phyloP scores from a whole-genome alignment of 257 asterid genomes.

The Salvia miltiorrhiza region DNA sequence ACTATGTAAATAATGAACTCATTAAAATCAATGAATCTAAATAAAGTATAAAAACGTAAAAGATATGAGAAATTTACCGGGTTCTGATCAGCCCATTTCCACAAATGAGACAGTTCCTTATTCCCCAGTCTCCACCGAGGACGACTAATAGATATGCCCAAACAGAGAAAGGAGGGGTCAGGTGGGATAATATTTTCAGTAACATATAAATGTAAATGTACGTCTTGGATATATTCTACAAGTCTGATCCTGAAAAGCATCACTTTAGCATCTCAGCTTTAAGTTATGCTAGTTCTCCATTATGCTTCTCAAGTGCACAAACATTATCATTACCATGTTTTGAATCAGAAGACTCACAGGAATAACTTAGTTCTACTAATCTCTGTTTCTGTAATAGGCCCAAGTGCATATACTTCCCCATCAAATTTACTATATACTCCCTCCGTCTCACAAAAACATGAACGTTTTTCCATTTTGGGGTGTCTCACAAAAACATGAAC shows the following conservation, averaged over 20 bases:
- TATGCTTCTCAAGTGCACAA: not conserved
- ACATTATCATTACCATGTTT: not conserved
- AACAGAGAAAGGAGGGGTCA: slow-evolving; percentile 4
- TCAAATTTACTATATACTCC: not conserved
- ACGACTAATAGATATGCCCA: slow-evolving; percentile 46
- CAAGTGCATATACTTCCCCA: not conserved
- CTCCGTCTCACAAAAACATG: too few species aligned
- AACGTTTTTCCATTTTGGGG: too few species aligned
- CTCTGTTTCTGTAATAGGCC: not conserved
- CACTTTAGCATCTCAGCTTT: slow-evolving; percentile 13
- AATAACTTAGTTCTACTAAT: not conserved
- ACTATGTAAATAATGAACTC: not conserved
- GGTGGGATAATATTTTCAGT: slow-evolving; percentile 4
- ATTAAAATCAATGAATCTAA: not conserved
- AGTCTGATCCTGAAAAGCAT: not conserved
- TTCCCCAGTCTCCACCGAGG: slow-evolving; percentile 97
- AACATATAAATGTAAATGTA: slow-evolving; percentile 9
- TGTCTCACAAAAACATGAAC: too few species aligned
- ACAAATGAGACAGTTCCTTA: slow-evolving; percentile 85
- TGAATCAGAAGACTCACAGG: not conserved
- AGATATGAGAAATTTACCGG: slow-evolving; percentile 53
- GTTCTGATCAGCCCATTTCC: slow-evolving; percentile 99
- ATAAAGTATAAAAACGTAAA: slow-evolving; percentile 3
- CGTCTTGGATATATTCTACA: not conserved
- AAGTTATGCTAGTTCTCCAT: not conserved